A percentile compares a stretch with the other conserved stretches of the same genome.
Conservation (phyloP, 495 filamentous ascomycete species). For the Oleoguttula mirabilis region DNA sequence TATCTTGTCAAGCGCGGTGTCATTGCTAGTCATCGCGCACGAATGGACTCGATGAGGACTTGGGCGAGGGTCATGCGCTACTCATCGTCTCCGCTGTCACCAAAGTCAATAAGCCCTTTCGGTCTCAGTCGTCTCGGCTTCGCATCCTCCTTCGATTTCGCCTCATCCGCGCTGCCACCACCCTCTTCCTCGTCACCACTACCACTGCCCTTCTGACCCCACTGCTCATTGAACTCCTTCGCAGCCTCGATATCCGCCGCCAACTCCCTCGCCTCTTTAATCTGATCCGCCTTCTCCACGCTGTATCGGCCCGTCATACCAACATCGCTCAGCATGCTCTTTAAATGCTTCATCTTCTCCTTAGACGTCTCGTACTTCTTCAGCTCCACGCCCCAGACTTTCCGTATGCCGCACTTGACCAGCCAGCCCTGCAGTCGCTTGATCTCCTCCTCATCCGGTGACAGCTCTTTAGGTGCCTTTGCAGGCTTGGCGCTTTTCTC, state of each 20-base stretch:
- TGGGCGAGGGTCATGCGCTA: too few species aligned
- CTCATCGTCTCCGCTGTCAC: conserved; percentile 42
- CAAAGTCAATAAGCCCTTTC: conserved; percentile 38
- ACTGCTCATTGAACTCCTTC: conserved; percentile 61
- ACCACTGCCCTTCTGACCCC: conserved; percentile 50
- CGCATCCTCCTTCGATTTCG: conserved; percentile 19
- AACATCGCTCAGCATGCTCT: conserved; percentile 57
- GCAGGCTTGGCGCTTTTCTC: conserved; percentile 15
- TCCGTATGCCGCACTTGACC: conserved; percentile 83
- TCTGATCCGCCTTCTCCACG: conserved; percentile 66
- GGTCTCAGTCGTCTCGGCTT: conserved; percentile 27
- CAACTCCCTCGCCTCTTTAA: conserved; percentile 74
- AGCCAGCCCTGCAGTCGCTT: conserved; percentile 84
- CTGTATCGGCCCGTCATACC: conserved; percentile 87
- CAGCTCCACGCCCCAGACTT: conserved; percentile 80
- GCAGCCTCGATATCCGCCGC: conserved; percentile 70
- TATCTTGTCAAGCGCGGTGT: too few species aligned
- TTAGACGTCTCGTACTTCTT: conserved; percentile 59
- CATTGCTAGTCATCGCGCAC: too few species aligned
- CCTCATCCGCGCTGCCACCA: conserved; percentile 34
- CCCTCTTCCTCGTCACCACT: conserved; percentile 31
- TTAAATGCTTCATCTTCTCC: conserved; percentile 75
- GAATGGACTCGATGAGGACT: too few species aligned
- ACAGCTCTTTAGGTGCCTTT: conserved; percentile 35
- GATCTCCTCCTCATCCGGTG: conserved; percentile 66